These are phyloP conservation scores for Kwoniella botswanensis DNA, from an alignment of 768 basidiomycete genomes.

Conservation along the genomic window DNA sequence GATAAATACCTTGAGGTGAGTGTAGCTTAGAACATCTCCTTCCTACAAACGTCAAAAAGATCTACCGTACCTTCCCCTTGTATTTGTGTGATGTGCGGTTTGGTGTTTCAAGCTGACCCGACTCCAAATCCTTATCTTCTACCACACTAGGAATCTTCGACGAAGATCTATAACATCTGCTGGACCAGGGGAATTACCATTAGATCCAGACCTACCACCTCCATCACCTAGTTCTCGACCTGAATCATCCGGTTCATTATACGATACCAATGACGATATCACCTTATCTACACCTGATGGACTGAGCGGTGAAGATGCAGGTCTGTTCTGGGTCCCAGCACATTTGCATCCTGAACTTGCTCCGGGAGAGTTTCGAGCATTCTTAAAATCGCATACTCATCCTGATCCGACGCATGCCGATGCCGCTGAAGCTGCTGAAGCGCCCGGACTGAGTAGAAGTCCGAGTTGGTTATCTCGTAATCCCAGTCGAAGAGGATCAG, in stretches of 20 bases:
- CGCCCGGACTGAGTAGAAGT: constrained; percentile 35
- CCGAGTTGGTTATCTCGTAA: constrained; percentile 39
- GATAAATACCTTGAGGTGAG: constrained; percentile 52
- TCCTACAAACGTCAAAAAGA: background rate
- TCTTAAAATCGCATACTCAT: constrained; percentile 89
- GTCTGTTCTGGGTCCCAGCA: constrained; percentile 98
- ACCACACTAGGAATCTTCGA: constrained; percentile 60
- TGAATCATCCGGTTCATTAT: constrained; percentile 29
- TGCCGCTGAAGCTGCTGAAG: constrained; percentile 27
- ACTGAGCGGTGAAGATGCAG: constrained; percentile 72
- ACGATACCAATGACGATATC: constrained; percentile 48
- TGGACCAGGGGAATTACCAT: constrained; percentile 77
- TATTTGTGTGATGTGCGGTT: background rate
- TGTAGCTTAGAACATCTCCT: constrained; percentile 2
- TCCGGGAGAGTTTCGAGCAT: constrained; percentile 91
- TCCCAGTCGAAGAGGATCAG: constrained; percentile 60
- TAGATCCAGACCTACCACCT: constrained; percentile 91
- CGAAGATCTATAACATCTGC: constrained; percentile 77
- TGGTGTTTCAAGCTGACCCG: background rate
- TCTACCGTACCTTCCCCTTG: constrained; percentile 12
- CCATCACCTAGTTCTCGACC: constrained; percentile 63
- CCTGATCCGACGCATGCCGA: constrained; percentile 46
- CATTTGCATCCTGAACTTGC: constrained; percentile 96
- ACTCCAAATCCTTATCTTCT: background rate
- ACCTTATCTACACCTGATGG: constrained; percentile 51